A percentile compares a stretch with the other conserved stretches of the same genome.
These are phyloP conservation scores for Blastocladiella britannica DNA, from an alignment of 192 early-diverging fungal genomes.

Conservation along the genomic window DNA sequence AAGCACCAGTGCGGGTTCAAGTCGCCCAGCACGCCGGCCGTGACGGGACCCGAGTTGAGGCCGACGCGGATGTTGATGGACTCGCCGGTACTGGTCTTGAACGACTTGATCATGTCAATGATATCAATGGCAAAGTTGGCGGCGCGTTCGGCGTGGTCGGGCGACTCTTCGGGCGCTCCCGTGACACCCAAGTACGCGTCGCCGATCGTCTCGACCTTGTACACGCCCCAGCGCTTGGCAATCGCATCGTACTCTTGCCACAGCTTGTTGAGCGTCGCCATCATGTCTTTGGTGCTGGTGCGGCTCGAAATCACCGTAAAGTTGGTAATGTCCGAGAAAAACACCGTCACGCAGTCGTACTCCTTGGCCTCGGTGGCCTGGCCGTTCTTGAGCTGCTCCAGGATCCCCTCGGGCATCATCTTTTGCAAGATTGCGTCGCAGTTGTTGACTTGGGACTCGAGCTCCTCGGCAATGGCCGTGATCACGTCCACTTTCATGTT, in stretches of 20 bases:
- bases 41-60: conserved; percentile 21
- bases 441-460: conserved; percentile 13
- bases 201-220: conserved; percentile 27
- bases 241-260: conserved; percentile 21
- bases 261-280: conserved; percentile 18
- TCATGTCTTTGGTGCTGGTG: conserved; percentile 20
- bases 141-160: conserved; percentile 7
- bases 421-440: conserved; percentile 12
- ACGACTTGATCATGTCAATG: conserved; percentile 13
- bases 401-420: conserved; percentile 14
- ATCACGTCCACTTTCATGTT: conserved; percentile 8
- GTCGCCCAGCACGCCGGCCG: conserved; percentile 19
- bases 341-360: conserved; percentile 16
- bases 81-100: conserved; percentile 15
- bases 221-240: conserved; percentile 14
- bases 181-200: conserved; percentile 10
- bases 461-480: conserved; percentile 8
- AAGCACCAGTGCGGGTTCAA: conserved; percentile 20
- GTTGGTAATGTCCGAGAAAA: conserved; percentile 22
- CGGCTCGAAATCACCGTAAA: conserved; percentile 12
- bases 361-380: conserved; percentile 14
- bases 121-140: conserved; percentile 15
- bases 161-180: background rate
- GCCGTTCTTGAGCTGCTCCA: conserved; percentile 17
- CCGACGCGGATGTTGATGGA: conserved; percentile 20